Evolutionary conservation across 257 asterid genomes (phyloP).

Genomic region (Solanum sparsipilum): DNA sequence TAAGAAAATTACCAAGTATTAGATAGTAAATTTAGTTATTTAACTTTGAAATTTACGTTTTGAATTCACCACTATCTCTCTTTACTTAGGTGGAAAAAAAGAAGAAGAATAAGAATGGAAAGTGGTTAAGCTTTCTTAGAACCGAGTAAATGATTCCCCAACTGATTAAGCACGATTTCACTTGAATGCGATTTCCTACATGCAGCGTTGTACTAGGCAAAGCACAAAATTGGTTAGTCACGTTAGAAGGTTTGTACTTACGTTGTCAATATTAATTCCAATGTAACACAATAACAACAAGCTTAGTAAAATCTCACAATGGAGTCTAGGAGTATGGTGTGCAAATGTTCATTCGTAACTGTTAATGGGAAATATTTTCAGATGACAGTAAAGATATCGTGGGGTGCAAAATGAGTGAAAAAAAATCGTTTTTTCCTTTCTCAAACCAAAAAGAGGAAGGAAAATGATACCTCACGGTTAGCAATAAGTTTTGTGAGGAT

Average conservation of each 20-base stretch:
- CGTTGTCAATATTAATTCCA: neutral
- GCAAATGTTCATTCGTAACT: neutral
- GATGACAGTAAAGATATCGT: neutral
- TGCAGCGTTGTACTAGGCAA: neutral
- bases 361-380: neutral
- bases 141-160: neutral
- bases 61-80: neutral
- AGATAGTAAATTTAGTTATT: neutral
- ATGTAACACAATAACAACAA: neutral
- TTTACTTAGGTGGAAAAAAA: neutral
- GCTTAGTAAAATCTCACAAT: neutral
- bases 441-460: neutral
- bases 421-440: neutral
- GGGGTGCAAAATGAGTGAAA: neutral
- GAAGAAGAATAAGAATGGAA: neutral
- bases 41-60: neutral
- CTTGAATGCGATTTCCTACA: neutral
- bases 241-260: neutral
- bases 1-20: neutral
- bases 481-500: neutral
- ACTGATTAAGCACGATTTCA: conserved; percentile 1
- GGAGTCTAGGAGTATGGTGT: neutral
- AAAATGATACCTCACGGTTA: neutral
- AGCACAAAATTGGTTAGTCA: neutral
- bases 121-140: neutral